Percentiles rank a stretch among this genome's conserved stretches.
Evolutionary conservation across 192 early-diverging fungal genomes (phyloP).

Genomic region (Coemansia nantahalensis): DNA sequence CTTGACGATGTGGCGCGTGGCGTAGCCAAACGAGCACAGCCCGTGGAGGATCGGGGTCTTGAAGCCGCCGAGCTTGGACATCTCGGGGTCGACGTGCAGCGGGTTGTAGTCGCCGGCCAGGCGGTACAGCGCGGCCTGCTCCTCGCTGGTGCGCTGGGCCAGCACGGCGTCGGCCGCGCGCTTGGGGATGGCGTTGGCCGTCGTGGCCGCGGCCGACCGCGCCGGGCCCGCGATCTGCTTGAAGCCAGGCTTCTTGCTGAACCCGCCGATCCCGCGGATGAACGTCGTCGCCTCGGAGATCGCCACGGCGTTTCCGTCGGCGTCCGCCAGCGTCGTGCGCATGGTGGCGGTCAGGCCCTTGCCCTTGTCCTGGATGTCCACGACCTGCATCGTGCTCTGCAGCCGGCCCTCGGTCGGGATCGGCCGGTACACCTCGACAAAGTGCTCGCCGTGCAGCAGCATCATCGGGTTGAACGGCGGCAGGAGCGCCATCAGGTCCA

Average conservation of each 20-base stretch:
- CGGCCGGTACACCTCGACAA: constrained; percentile 79
- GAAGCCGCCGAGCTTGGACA: constrained; percentile 93
- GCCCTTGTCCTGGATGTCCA: constrained; percentile 98
- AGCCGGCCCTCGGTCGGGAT: constrained; percentile 84
- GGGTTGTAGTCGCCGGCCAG: constrained; percentile 96
- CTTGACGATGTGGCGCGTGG: constrained; percentile 85
- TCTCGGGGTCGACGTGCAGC: constrained; percentile 94
- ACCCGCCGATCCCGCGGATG: constrained; percentile 89
- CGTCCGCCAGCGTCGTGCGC: constrained; percentile 80
- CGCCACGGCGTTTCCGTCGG: constrained; percentile 68
- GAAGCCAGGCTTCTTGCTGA: constrained; percentile 75
- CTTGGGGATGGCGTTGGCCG: constrained; percentile 73
- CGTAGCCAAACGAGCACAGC: constrained; percentile 89
- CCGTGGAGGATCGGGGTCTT: constrained; percentile 97
- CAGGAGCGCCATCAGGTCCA: constrained; percentile 58
- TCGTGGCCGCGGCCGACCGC: constrained; percentile 73
- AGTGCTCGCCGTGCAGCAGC: constrained; percentile 99
- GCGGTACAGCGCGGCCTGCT: constrained; percentile 95
- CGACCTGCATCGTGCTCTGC: constrained; percentile 67
- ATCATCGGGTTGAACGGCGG: constrained; percentile 88
- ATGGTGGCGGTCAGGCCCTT: constrained; percentile 82
- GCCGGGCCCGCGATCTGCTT: constrained; percentile 21
- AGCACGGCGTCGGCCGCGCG: constrained; percentile 83
- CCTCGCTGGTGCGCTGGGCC: constrained; percentile 82
- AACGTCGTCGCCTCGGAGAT: constrained; percentile 92